Evolutionary conservation across 805 yeast genomes (phyloP), one percentile per base, ranked within the genome.

Genomic region (Lipomyces mesembrius): DNA sequence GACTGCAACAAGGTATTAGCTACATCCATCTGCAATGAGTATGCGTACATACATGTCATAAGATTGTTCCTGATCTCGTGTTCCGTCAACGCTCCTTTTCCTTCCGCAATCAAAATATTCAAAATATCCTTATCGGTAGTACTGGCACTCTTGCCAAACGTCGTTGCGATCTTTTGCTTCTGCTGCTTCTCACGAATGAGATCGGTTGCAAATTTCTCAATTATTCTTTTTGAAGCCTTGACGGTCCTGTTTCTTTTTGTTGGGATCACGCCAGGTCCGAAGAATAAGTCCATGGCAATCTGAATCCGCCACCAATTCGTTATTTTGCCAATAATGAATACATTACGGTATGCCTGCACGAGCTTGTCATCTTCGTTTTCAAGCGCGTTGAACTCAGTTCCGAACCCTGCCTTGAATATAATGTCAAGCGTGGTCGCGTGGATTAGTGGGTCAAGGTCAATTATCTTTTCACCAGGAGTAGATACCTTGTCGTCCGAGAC

Each of bases 331-430:
- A 27, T 37, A 20, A 51, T 37, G 27, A 67, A 64, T 5, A 64
- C 59, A n/a, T 35, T 35, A 6, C 59, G 29, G 59, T 68, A 68
- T 7, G 68, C 71, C 54, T 55, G 52, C 17, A 52, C 64, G 32
- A 68, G 54, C 27, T 54, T 39, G 53, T 68, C 43, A 12, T 61
- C 64, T 7, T 29, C 58, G 55, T 62, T 60, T 3, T 57, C 54
- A 3, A 68, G 59, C n/a, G 69, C 61, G 51, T 68, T 54, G 37
- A 60, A 60, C 39, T 68, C 67, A 37, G 51, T 27, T 11, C 71
- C 71, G 32, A 68, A 61, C 6, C 69, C 71, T 1, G 69, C 71
- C 22, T 51, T 51, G 63, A 65, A 62, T 20, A 68, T 68, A 32
- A 62, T 51, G 32, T 68, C 69, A n/a, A 68, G 62, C 8, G 71